These are phyloP conservation scores for Cyclocybe cylindracea DNA, from an alignment of 768 basidiomycete genomes.

Conservation along the genomic window DNA sequence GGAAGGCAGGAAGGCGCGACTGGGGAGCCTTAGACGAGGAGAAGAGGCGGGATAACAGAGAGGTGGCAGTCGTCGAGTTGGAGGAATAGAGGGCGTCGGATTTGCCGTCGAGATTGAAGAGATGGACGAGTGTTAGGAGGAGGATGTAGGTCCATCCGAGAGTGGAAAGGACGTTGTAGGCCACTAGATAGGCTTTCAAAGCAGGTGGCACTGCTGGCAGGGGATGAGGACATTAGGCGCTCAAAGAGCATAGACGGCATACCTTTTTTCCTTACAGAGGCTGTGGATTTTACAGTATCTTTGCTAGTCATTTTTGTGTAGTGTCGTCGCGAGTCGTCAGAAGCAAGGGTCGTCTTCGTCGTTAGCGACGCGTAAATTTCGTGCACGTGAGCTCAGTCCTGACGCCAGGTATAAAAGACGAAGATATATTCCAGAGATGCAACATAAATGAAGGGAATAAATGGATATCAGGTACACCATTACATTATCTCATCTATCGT, in stretches of 20 bases:
- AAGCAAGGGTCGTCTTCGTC: too few relatives aligned
- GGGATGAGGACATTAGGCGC: not conserved
- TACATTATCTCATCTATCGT: conserved; percentile 48
- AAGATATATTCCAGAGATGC: conserved; percentile 1
- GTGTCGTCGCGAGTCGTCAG: too few relatives aligned
- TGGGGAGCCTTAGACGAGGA: conserved; percentile 30
- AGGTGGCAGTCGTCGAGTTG: conserved; percentile 32
- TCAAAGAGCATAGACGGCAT: too few relatives aligned
- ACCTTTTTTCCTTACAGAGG: too few relatives aligned
- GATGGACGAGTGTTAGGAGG: conserved; percentile 48
- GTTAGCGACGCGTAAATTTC: too few relatives aligned
- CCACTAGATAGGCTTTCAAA: conserved; percentile 64
- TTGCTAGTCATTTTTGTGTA: too few relatives aligned
- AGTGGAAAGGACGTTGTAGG: conserved; percentile 78
- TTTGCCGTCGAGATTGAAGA: conserved; percentile 45
- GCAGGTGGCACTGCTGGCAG: conserved; percentile 22
- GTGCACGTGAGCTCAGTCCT: too few relatives aligned
- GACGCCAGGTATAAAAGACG: not conserved
- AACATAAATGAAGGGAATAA: not conserved
- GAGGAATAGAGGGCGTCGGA: conserved; percentile 25
- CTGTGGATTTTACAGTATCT: too few relatives aligned
- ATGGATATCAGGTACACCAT: not conserved
- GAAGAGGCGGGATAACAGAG: conserved; percentile 35
- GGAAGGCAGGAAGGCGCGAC: conserved; percentile 35
- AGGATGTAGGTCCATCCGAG: conserved; percentile 79